Evolutionary conservation across 2,329 filamentous ascomycete genomes (phyloP), one percentile per base, ranked within the genome.

Genomic region (Emericellopsis atlantica): DNA sequence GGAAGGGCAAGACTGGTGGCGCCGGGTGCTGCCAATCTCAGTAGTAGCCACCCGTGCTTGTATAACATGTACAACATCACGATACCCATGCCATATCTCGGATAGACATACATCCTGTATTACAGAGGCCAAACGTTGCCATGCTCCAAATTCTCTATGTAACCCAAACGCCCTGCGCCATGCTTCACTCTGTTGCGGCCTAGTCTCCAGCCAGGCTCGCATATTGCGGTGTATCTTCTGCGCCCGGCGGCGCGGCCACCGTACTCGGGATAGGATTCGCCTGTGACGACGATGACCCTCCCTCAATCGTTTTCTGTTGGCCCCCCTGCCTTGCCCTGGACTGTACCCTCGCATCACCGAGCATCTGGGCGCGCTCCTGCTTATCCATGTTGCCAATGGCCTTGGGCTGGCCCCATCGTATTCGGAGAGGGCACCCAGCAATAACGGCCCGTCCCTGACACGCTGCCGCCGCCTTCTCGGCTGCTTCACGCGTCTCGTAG

Each of bases 381-480:
- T 82, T 81, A 47, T 94, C 85, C 79, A 96, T 84, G 21, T 78
- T 93, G 43, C 95, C 92, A 42, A 98, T 72, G 2, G 90, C 83
- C 65, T 88, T 92, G 14, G 93, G 90, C 56, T 84, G 82, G 14
- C 89, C 90, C 92, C 92, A 98, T 47, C 88, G 81, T 15, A 98
- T 79, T 26, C 90, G 72, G 45, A 98, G 62, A 0, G 92, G 92
- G 51, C 90, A 95, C 4, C 92, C 92, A 31, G 88, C 81, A 51
- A 98, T 85, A 6, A 96, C 77, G 0, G 88, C 87, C 46, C 83
- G 84, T 6, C 93, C 92, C 58, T 95, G 83, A 50, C 87, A 90
- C 16, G 84, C 77, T 29, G 78, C 77, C 0, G 92, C 86, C 0
- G 93, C 93, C 44, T 74, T 79, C 62, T 98, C 92, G 0, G 93